These are phyloP conservation scores for Wallemia mellicola DNA, from an alignment of 1,284 basidiomycete genomes.

Conservation along the genomic window DNA sequence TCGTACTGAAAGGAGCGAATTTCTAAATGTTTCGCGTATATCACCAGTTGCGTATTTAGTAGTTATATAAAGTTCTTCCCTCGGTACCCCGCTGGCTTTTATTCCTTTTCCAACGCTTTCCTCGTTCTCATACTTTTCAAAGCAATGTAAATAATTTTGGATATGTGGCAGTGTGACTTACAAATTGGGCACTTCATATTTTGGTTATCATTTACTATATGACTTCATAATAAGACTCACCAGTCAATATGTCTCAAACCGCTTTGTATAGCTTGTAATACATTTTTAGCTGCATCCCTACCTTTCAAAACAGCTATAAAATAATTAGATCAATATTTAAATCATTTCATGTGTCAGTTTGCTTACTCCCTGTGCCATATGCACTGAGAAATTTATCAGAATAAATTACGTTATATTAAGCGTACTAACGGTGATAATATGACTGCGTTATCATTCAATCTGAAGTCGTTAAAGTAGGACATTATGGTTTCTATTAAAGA, in stretches of 20 bases:
- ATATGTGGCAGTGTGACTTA: neutral
- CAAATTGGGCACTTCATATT: neutral
- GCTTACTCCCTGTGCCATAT: neutral
- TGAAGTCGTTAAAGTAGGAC: no score
- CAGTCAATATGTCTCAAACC: neutral
- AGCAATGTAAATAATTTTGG: no score
- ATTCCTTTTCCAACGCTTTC: neutral
- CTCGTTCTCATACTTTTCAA: neutral
- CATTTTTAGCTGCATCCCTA: neutral
- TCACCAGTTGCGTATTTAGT: neutral
- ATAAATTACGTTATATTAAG: no score
- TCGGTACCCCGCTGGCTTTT: neutral
- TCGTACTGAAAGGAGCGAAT: no score
- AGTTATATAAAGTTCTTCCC: neutral
- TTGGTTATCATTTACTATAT: neutral
- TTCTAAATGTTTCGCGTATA: no score
- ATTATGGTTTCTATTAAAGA: no score
- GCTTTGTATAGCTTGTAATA: neutral
- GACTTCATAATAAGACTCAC: neutral
- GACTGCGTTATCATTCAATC: no score
- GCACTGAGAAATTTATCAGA: no score
- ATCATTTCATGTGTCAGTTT: no score
- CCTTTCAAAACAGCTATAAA: neutral
- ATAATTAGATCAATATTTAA: no score
- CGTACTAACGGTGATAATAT: no score